A percentile compares a stretch with the other conserved stretches of the same genome.
Evolutionary conservation across 257 asterid genomes (phyloP).

Genomic region (Solanum chilense): DNA sequence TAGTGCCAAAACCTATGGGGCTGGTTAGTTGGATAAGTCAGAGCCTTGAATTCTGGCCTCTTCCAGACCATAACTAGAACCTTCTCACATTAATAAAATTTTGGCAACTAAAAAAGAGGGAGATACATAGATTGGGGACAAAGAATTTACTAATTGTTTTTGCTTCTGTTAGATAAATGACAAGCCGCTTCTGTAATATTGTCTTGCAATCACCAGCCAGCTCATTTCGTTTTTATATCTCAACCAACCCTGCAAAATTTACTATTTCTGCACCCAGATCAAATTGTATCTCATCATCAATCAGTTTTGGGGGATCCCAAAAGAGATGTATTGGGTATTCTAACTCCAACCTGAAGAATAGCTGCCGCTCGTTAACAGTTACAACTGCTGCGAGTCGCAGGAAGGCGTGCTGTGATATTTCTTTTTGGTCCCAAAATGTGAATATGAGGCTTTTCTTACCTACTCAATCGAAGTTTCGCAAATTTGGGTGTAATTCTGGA

Average conservation of each 20-base stretch:
- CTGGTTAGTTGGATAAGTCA: background rate
- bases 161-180: slow-evolving; percentile 6
- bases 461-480: slow-evolving; percentile 16
- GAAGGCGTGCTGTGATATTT: slow-evolving; percentile 12
- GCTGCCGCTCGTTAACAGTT: slow-evolving; percentile 25
- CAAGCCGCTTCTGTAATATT: slow-evolving; percentile 27
- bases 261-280: background rate
- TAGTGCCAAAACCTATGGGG: background rate
- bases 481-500: slow-evolving; percentile 14
- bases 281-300: slow-evolving; percentile 13
- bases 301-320: slow-evolving; percentile 5
- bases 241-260: slow-evolving; percentile 16
- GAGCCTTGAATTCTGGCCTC: background rate
- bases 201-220: slow-evolving; percentile 20
- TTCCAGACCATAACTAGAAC: background rate
- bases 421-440: slow-evolving; percentile 23
- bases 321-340: slow-evolving; percentile 11
- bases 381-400: slow-evolving; percentile 13
- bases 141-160: background rate
- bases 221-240: slow-evolving; percentile 17
- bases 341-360: slow-evolving; percentile 14
- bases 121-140: background rate
- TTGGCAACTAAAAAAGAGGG: background rate
- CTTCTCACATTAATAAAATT: background rate
- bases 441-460: slow-evolving; percentile 36